Conservation (phyloP, 2,329 filamentous ascomycete genomes). For the Byssoonygena ceratinophila region DNA sequence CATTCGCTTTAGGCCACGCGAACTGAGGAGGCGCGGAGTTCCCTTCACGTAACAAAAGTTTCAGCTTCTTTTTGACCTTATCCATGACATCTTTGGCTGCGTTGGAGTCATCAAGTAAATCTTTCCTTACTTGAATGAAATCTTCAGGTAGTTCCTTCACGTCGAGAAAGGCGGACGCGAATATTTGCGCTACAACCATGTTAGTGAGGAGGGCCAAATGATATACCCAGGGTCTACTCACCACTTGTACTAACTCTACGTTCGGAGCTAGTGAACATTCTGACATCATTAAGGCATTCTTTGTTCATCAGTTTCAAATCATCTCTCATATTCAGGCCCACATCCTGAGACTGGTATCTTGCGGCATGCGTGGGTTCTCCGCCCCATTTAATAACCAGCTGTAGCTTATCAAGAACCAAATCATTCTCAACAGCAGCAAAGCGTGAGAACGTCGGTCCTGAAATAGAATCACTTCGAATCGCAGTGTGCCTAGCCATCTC, state of each 20-base stretch:
- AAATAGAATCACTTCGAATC: constrained; percentile 70
- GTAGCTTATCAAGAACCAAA: constrained; percentile 85
- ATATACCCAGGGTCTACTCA: constrained; percentile 25
- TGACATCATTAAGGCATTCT: constrained; percentile 81
- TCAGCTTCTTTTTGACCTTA: constrained; percentile 99
- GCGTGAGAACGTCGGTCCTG: constrained; percentile 81
- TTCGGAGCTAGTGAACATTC: constrained; percentile 92
- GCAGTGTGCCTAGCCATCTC: constrained; percentile 37
- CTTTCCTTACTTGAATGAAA: constrained; percentile 83
- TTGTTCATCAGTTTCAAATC: constrained; percentile 87
- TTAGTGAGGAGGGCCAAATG: background rate
- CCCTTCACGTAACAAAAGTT: constrained; percentile 82
- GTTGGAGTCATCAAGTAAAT: constrained; percentile 92
- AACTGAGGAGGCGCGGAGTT: constrained; percentile 89
- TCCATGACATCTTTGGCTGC: constrained; percentile 99
- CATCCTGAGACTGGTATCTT: constrained; percentile 86
- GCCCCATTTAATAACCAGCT: constrained; percentile 98
- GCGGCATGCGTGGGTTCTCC: constrained; percentile 96
- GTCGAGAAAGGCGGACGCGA: constrained; percentile 77
- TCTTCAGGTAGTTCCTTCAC: constrained; percentile 75
- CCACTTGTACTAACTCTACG: constrained; percentile 80
- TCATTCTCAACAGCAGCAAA: constrained; percentile 90
- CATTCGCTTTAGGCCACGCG: constrained; percentile 87
- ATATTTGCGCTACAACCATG: constrained; percentile 63
- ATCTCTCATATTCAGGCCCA: constrained; percentile 91